Evolutionary conservation across 1,139 yeast genomes (phyloP), one percentile per base, ranked within the genome.

Genomic region (Blastobotrys raffinosifermentans): DNA sequence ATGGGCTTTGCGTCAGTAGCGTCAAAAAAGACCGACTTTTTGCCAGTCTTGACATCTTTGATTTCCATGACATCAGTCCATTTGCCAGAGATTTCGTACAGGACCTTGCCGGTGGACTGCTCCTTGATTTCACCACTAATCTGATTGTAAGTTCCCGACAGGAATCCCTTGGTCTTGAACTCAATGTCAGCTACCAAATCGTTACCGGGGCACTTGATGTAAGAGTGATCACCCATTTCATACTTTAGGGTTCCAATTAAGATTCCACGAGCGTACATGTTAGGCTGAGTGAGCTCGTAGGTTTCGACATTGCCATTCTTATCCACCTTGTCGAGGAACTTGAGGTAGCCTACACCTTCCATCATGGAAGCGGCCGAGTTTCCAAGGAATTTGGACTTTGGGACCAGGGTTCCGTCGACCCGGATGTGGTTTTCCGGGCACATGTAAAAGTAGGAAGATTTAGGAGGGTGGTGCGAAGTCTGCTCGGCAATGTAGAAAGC

Each of bases 401-500:
- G 98, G 33, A 86, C 70, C 23, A 89, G 76, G 2, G 83, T 73
- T 27, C 98, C 98, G 56, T 91, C 98, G 11, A 82, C 87, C 48
- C 91, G 75, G 41, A 91, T 84, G 49, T 77, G 75, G 46, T 73
- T 74, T 42, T 80, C 83, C 0, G 98, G 98, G 31, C 85, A 73
- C 60, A 81, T 66, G 60, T 85, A 91, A 54, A 89, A 91, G 61
- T 91, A 91, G 0, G 96, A 82, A 0, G 96, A 85, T 57, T 91
- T 83, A 6, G 98, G 98, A n/a, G 98, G 98, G 58, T 91, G 98
- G 55, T 91, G 98, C 16, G 95, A 84, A 0, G 96, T 86, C 60
- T 91, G 98, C 60, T 91, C 98, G 1, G 97, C 72, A 10, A 91
- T 63, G 57, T 89, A 93, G 55, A 72, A 89, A 0, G 96, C 95